Percentiles rank a stretch among this genome's conserved stretches.
Conservation (phyloP, 2,329 filamentous ascomycete genomes). For the Helotiales sp. region DNA sequence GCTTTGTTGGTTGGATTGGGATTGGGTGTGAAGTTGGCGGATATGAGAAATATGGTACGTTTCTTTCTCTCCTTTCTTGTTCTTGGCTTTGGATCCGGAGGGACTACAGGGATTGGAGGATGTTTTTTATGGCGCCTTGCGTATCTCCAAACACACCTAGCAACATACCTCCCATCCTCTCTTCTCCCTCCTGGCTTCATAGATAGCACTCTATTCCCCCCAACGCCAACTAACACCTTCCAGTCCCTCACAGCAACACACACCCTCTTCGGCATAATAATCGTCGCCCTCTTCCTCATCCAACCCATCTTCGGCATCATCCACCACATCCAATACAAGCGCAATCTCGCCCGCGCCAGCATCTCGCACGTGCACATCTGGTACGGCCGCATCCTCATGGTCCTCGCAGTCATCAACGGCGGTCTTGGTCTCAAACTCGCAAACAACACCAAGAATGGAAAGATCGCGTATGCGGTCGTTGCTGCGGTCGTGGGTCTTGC, state of each 20-base stretch:
- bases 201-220: background rate
- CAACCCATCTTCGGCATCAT: constrained; percentile 63
- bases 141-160: background rate
- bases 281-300: constrained; percentile 58
- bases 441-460: constrained; percentile 46
- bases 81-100: background rate
- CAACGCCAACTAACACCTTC: background rate
- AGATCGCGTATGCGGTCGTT: constrained; percentile 62
- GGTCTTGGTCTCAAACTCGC: constrained; percentile 63
- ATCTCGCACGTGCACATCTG: constrained; percentile 65
- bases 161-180: background rate
- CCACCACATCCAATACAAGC: constrained; percentile 61
- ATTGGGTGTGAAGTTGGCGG: constrained; percentile 57
- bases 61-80: constrained; percentile 16
- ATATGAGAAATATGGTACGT: constrained; percentile 51
- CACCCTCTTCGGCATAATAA: constrained; percentile 59
- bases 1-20: constrained; percentile 66
- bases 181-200: background rate
- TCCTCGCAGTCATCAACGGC: constrained; percentile 66
- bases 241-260: constrained; percentile 60
- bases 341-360: constrained; percentile 52
- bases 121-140: background rate
- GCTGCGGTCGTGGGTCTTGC: constrained; percentile 53
- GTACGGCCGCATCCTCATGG: constrained; percentile 63
- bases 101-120: background rate